phyloP scores from a whole-genome alignment of 306 rosid genomes.

The Macrotyloma uniflorum region DNA sequence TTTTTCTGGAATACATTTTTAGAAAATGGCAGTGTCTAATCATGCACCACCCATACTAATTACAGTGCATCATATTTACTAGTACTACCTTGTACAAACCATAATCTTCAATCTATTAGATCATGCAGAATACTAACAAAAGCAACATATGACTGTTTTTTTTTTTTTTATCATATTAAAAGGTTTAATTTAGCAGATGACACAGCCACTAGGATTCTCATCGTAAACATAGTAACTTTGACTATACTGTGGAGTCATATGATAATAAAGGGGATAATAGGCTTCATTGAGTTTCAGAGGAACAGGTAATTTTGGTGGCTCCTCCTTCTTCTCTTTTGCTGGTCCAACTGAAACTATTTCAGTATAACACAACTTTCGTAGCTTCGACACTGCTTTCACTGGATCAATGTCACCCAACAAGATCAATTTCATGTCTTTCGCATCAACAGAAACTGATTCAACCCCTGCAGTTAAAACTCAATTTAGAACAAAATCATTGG shows the following conservation, averaged over 20 bases:
- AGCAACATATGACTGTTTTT: too few relatives aligned
- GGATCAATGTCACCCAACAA: conserved; percentile 66
- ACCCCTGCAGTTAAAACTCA: conserved; percentile 52
- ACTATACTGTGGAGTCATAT: neutral
- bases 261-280: neutral
- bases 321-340: conserved; percentile 44
- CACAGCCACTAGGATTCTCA: neutral
- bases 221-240: neutral
- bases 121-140: too few relatives aligned
- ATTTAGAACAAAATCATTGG: neutral
- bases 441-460: conserved; percentile 58
- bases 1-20: too few relatives aligned
- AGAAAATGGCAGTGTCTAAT: too few relatives aligned
- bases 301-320: neutral
- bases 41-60: too few relatives aligned
- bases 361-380: conserved; percentile 53
- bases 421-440: conserved; percentile 56
- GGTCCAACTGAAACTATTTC: conserved; percentile 65
- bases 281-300: neutral
- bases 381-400: conserved; percentile 47
- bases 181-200: neutral
- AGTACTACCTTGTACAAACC: too few relatives aligned
- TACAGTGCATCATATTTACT: neutral
- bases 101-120: neutral
- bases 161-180: neutral